A percentile compares a stretch with the other conserved stretches of the same genome.
Evolutionary conservation across 2,329 filamentous ascomycete species (phyloP).

Genomic region (Lecanosticta acicola): DNA sequence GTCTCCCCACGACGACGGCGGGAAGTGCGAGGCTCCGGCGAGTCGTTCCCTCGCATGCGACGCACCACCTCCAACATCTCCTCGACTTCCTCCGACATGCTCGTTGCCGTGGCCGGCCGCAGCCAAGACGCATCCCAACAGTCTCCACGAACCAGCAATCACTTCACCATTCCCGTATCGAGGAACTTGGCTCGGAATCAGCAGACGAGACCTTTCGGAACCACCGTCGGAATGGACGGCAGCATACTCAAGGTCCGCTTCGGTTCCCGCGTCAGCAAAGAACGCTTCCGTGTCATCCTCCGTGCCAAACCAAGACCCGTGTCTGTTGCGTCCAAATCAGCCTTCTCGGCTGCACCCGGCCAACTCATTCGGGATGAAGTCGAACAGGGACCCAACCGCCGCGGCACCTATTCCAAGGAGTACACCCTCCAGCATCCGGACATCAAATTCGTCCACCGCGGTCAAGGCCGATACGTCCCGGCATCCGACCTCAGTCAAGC

Average conservation of each 20-base stretch:
- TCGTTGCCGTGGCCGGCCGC: constrained; percentile 16
- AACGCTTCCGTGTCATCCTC: constrained; percentile 12
- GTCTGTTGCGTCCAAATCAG: constrained; percentile 4
- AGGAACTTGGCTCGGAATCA: not conserved
- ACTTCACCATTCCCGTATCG: not conserved
- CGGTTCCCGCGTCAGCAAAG: constrained; percentile 7
- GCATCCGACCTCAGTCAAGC: constrained; percentile 17
- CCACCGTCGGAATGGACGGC: not conserved
- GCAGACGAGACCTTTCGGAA: not conserved
- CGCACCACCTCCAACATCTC: constrained; percentile 18
- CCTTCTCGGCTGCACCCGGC: not conserved
- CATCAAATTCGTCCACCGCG: constrained; percentile 31
- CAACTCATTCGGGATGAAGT: constrained; percentile 3
- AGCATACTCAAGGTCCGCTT: constrained; percentile 11
- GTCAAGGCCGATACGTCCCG: constrained; percentile 31
- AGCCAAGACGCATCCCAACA: not conserved
- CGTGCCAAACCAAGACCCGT: constrained; percentile 8
- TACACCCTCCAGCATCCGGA: constrained; percentile 29
- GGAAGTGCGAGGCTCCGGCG: constrained; percentile 4
- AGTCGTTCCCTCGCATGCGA: constrained; percentile 5
- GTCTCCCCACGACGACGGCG: constrained; percentile 12
- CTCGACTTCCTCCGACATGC: constrained; percentile 23
- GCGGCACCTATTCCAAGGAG: constrained; percentile 30
- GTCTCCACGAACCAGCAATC: not conserved
- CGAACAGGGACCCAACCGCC: constrained; percentile 26